Evolutionary conservation across 1,139 yeast genomes (phyloP).

Genomic region (Yamadazyma dushanensis): DNA sequence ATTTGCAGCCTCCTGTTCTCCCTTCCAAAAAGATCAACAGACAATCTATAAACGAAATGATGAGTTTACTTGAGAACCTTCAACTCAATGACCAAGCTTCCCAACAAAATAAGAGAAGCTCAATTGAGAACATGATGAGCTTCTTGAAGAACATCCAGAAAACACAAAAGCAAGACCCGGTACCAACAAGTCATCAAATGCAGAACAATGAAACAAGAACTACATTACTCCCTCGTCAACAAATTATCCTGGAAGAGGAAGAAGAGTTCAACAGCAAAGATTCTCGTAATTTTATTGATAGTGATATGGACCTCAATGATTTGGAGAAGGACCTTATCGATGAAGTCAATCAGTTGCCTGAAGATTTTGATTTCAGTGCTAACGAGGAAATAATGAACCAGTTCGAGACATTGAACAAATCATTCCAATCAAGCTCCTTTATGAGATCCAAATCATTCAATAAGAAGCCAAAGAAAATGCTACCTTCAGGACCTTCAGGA

Average conservation of each 20-base stretch:
- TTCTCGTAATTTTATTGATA: slow-evolving; percentile 7
- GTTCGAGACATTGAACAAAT: slow-evolving; percentile 15
- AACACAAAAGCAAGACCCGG: slow-evolving; percentile 2
- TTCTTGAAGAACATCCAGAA: slow-evolving; percentile 18
- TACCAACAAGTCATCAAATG: not conserved
- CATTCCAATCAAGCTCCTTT: slow-evolving; percentile 16
- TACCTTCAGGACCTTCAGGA: slow-evolving; percentile 11
- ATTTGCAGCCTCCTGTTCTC: not conserved
- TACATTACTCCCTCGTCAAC: not conserved
- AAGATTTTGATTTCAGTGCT: slow-evolving; percentile 53
- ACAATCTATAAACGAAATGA: slow-evolving; percentile 27
- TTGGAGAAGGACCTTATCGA: slow-evolving; percentile 45
- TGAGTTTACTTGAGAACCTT: slow-evolving; percentile 22
- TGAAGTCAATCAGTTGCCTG: slow-evolving; percentile 59
- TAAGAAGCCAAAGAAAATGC: slow-evolving; percentile 34
- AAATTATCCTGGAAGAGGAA: not conserved
- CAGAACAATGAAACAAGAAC: not conserved
- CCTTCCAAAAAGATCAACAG: slow-evolving; percentile 18
- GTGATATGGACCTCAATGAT: slow-evolving; percentile 16
- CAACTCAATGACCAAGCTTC: slow-evolving; percentile 14
- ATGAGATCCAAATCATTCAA: slow-evolving; percentile 37
- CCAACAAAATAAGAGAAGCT: slow-evolving; percentile 15
- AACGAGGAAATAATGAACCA: slow-evolving; percentile 19
- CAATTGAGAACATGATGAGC: slow-evolving; percentile 20
- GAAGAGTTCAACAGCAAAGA: slow-evolving; percentile 3